A percentile compares a stretch with the other conserved stretches of the same genome.
phyloP scores from a whole-genome alignment of 805 yeast species.

The Henningerozyma blattae region DNA sequence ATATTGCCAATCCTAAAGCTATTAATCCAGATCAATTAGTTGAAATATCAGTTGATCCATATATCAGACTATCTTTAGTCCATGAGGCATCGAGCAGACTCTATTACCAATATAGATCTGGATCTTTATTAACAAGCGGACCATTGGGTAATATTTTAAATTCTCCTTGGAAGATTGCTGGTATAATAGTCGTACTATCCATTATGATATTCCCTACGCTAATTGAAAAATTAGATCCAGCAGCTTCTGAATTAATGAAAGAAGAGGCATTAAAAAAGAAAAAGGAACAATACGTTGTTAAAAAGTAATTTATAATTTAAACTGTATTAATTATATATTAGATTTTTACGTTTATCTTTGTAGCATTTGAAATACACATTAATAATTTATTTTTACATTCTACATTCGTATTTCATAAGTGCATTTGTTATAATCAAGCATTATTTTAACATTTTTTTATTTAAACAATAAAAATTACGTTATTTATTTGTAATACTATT shows the following conservation, averaged over 20 bases:
- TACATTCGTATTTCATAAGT: too few relatives aligned
- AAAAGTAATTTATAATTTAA: too few relatives aligned
- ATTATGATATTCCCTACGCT: conserved; percentile 24
- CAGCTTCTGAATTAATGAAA: conserved; percentile 25
- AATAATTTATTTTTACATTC: too few relatives aligned
- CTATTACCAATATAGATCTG: conserved; percentile 24
- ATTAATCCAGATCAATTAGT: conserved; percentile 20
- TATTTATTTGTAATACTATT: too few relatives aligned
- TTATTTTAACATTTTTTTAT: too few relatives aligned
- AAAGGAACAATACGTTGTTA: conserved; percentile 12
- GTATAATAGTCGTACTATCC: conserved; percentile 17
- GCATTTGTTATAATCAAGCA: too few relatives aligned
- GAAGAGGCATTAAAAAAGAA: conserved; percentile 19
- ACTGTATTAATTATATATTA: too few relatives aligned
- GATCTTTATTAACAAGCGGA: conserved; percentile 26
- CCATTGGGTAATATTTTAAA: conserved; percentile 26
- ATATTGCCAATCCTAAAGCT: conserved; percentile 22
- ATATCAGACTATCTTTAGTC: conserved; percentile 15
- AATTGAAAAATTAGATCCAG: conserved; percentile 31
- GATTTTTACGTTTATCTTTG: too few relatives aligned
- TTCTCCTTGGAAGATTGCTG: conserved; percentile 28
- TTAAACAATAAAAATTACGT: too few relatives aligned
- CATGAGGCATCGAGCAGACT: conserved; percentile 8
- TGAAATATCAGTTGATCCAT: conserved; percentile 10
- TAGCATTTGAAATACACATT: too few relatives aligned